Evolutionary conservation across 2,329 filamentous ascomycete genomes (phyloP).

Genomic region (Aspergillus alliaceus): DNA sequence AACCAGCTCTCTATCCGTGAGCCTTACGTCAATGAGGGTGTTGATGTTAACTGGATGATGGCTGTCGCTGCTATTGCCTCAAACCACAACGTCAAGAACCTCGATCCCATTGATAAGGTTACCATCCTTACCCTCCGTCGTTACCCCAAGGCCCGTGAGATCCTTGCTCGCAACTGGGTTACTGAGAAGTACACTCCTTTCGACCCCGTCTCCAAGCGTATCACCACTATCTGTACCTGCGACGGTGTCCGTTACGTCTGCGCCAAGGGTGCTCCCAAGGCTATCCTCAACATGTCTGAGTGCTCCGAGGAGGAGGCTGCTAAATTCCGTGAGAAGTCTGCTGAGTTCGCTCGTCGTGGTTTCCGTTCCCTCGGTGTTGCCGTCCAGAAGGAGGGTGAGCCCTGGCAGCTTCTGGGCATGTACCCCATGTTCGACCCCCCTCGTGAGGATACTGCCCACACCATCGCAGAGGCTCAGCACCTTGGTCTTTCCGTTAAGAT

Average conservation of each 20-base stretch:
- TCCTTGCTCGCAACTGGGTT: slow-evolving; percentile 71
- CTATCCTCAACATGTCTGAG: slow-evolving; percentile 67
- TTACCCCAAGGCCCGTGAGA: slow-evolving; percentile 75
- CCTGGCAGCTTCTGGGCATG: slow-evolving; percentile 73
- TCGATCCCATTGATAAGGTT: slow-evolving; percentile 78
- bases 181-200: slow-evolving; percentile 72
- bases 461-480: slow-evolving; percentile 72
- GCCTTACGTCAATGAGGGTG: slow-evolving; percentile 72
- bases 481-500: slow-evolving; percentile 79
- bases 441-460: slow-evolving; percentile 75
- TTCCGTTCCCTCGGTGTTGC: slow-evolving; percentile 79
- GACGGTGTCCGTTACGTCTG: slow-evolving; percentile 70
- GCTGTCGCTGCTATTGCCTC: slow-evolving; percentile 74
- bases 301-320: slow-evolving; percentile 65
- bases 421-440: slow-evolving; percentile 80
- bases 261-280: slow-evolving; percentile 76
- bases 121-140: slow-evolving; percentile 73
- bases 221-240: slow-evolving; percentile 68
- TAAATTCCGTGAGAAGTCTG: slow-evolving; percentile 70
- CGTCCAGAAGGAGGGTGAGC: slow-evolving; percentile 73
- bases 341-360: slow-evolving; percentile 74
- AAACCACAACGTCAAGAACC: slow-evolving; percentile 75
- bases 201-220: slow-evolving; percentile 78
- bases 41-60: slow-evolving; percentile 84
- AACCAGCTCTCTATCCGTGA: slow-evolving; percentile 72